phyloP scores from a whole-genome alignment of 2,329 filamentous ascomycete genomes.

The Phaeomoniella chlamydospora region DNA sequence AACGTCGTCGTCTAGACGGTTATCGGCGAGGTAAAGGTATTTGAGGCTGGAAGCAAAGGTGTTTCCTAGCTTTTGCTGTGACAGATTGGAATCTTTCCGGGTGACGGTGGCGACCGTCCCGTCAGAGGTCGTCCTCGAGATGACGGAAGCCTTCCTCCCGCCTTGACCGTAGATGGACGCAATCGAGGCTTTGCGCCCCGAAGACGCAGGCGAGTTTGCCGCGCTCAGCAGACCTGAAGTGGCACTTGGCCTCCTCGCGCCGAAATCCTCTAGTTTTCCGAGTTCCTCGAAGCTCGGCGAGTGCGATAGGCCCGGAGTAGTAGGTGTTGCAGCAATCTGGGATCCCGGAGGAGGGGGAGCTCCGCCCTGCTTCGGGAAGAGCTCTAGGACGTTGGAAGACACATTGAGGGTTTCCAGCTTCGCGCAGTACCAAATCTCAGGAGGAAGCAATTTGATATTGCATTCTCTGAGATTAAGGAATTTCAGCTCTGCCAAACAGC shows the following conservation, averaged over 20 bases:
- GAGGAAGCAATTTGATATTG: slow-evolving; percentile 75
- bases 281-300: slow-evolving; percentile 70
- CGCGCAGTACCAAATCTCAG: slow-evolving; percentile 92
- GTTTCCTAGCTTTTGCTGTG: slow-evolving; percentile 54
- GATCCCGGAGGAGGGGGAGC: slow-evolving; percentile 50
- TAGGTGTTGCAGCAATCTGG: slow-evolving; percentile 23
- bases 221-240: slow-evolving; percentile 64
- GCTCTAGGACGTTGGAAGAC: slow-evolving; percentile 83
- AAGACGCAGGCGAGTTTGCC: slow-evolving; percentile 53
- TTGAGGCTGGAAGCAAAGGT: slow-evolving; percentile 81
- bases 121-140: slow-evolving; percentile 52
- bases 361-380: slow-evolving; percentile 67
- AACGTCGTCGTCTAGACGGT: slow-evolving; percentile 83
- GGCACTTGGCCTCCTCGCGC: slow-evolving; percentile 66
- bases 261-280: slow-evolving; percentile 47
- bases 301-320: slow-evolving; percentile 35
- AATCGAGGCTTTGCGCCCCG: slow-evolving; percentile 64
- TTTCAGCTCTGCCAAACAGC: slow-evolving; percentile 69
- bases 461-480: slow-evolving; percentile 85
- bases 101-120: slow-evolving; percentile 41
- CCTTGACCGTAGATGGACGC: slow-evolving; percentile 67
- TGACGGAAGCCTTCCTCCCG: slow-evolving; percentile 71
- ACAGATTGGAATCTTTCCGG: slow-evolving; percentile 80
- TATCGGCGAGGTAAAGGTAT: slow-evolving; percentile 81
- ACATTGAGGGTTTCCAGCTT: slow-evolving; percentile 85